phyloP scores from a whole-genome alignment of 257 asterid species.

The Schizonepeta tenuifolia region DNA sequence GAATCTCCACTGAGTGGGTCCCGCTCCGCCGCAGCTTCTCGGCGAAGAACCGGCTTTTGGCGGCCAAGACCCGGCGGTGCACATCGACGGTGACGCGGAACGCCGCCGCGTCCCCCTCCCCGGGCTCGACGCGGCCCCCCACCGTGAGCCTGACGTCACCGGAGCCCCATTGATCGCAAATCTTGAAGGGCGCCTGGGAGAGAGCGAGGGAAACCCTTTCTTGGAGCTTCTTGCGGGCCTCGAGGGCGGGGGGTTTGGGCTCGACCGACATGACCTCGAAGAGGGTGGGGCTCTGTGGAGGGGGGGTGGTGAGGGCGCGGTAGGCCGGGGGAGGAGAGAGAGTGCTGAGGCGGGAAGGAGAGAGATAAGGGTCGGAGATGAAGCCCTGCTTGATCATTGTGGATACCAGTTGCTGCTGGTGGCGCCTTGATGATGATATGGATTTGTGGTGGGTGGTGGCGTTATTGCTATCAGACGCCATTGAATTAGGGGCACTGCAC shows the following conservation, averaged over 20 bases:
- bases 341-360: conserved; percentile 53
- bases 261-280: conserved; percentile 80
- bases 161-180: conserved; percentile 33
- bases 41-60: conserved; percentile 74
- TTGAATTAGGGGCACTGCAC: conserved; percentile 37
- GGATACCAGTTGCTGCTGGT: conserved; percentile 63
- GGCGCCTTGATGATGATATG: conserved; percentile 40
- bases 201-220: conserved; percentile 62
- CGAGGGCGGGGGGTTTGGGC: conserved; percentile 56
- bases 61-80: conserved; percentile 67
- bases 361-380: conserved; percentile 72
- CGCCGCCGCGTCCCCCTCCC: conserved; percentile 43
- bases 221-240: conserved; percentile 50
- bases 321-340: conserved; percentile 59
- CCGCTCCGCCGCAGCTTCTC: conserved; percentile 74
- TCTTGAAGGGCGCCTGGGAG: conserved; percentile 54
- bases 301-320: conserved; percentile 35
- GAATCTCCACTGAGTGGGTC: conserved; percentile 83
- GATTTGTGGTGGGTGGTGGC: conserved; percentile 32
- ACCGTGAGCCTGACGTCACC: conserved; percentile 88
- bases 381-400: conserved; percentile 90
- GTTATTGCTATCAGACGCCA: conserved; percentile 50
- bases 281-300: conserved; percentile 62
- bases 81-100: conserved; percentile 70
- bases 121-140: conserved; percentile 46